A percentile compares a stretch with the other conserved stretches of the same genome.
Evolutionary conservation across 768 basidiomycete genomes (phyloP).

Genomic region (Gautieria morchelliformis): DNA sequence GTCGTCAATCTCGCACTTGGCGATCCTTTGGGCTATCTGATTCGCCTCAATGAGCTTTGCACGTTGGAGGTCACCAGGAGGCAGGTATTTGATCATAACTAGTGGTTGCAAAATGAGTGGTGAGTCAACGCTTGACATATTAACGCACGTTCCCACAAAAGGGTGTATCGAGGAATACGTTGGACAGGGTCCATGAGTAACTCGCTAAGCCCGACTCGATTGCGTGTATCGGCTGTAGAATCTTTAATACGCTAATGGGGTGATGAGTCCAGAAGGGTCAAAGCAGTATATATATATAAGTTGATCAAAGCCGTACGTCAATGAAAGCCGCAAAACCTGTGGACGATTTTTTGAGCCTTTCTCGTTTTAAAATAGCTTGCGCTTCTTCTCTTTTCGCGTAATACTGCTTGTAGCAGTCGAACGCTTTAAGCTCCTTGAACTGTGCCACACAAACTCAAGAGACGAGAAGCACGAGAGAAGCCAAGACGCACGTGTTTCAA

Average conservation of each 20-base stretch:
- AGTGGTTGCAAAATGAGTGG: not conserved
- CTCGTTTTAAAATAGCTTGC: conserved; percentile 77
- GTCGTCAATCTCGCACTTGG: conserved; percentile 84
- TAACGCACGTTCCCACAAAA: conserved; percentile 60
- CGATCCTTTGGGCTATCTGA: conserved; percentile 83
- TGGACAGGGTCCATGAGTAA: conserved; percentile 96
- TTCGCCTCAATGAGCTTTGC: conserved; percentile 75
- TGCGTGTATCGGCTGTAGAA: conserved; percentile 58
- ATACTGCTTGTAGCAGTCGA: conserved; percentile 87
- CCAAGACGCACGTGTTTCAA: conserved; percentile 48
- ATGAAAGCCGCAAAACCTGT: conserved; percentile 73
- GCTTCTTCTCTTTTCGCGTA: conserved; percentile 91
- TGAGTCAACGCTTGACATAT: not conserved
- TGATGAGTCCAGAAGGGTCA: conserved; percentile 7
- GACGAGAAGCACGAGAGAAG: not conserved
- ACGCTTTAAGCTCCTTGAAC: conserved; percentile 74
- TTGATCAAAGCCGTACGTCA: conserved; percentile 47
- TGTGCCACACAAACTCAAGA: conserved; percentile 8
- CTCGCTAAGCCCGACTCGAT: conserved; percentile 82
- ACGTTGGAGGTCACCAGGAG: conserved; percentile 65
- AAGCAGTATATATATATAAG: not conserved
- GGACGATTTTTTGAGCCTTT: conserved; percentile 69
- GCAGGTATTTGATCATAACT: conserved; percentile 89
- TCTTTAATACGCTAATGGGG: conserved; percentile 75
- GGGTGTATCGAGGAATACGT: conserved; percentile 87